Evolutionary conservation across 2,329 filamentous ascomycete genomes (phyloP), one percentile per base, ranked within the genome.

Genomic region (Mariannaea sp.): DNA sequence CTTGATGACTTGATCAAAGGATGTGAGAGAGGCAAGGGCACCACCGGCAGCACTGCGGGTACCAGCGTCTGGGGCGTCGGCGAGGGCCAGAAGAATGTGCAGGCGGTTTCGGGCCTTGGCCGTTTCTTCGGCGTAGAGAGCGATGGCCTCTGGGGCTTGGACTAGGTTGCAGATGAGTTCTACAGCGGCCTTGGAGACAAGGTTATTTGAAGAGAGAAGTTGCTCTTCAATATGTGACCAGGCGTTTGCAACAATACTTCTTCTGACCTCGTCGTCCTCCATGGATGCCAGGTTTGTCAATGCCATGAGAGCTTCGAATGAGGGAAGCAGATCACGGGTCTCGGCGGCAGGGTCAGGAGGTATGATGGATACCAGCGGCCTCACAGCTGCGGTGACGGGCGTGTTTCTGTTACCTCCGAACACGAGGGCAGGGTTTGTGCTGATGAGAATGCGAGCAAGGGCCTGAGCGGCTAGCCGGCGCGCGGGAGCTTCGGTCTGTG

Each of bases 81-180:
- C 87, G 29, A 99, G 83, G 0, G 93, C 94, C 10, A 97, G 81
- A 1, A 99, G 77, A 32, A 97, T 85, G 67, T 95, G 88, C 35
- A 97, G 73, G 1, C 93, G 81, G 48, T 90, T 86, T 20, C 81
- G 82, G 0, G 91, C 89, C 56, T 87, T 82, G 20, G 81, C 79
- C 3, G 80, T 83, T 9, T 79, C 81, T 52, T 89, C 87, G 0
- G 85, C 87, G 62, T 90, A 93, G 22, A 88, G 79, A 1, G 81
- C 78, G 3, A 89, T 79, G 14, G 87, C 87, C 29, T 85, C 80
- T 0, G 86, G 82, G 1, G 80, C 80, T 51, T 88, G 86, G 68
- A 90, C 88, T 13, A 99, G 80, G 66, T 99, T 99, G 75, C 94
- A 99, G 17, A 97, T 80, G 3, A 99, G 80, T 71, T 99, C 92